These are phyloP conservation scores for Yamadazyma takamatsuzukensis DNA, from an alignment of 805 yeast species.

Conservation along the genomic window DNA sequence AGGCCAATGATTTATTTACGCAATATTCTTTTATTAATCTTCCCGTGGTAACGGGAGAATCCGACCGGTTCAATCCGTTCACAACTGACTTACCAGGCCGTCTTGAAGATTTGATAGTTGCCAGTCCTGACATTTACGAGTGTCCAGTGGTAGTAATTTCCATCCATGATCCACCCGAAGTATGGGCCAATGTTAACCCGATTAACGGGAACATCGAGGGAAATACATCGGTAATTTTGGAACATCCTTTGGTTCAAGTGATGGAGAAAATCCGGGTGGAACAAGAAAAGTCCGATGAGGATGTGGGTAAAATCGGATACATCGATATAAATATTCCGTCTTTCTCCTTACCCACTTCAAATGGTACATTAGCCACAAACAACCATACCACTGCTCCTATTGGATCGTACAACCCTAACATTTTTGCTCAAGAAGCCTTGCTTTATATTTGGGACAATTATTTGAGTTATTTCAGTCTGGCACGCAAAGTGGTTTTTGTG, in stretches of 20 bases:
- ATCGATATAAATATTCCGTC: constrained; percentile 83
- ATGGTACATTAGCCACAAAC: constrained; percentile 23
- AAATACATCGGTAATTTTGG: constrained; percentile 68
- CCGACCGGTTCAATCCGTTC: constrained; percentile 21
- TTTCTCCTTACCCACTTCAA: constrained; percentile 29
- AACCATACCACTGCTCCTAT: constrained; percentile 9
- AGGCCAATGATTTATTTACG: constrained; percentile 52
- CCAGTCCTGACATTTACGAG: constrained; percentile 67
- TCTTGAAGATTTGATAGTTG: constrained; percentile 60
- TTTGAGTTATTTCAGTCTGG: constrained; percentile 63
- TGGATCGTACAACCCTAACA: constrained; percentile 54
- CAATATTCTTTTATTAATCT: constrained; percentile 59
- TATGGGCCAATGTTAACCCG: constrained; percentile 86
- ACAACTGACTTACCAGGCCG: constrained; percentile 44
- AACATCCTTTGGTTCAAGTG: constrained; percentile 60
- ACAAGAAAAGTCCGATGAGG: constrained; percentile 15
- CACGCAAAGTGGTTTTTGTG: constrained; percentile 68
- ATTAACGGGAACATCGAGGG: constrained; percentile 74
- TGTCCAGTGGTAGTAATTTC: constrained; percentile 63
- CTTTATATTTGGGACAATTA: constrained; percentile 89
- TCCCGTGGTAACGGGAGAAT: constrained; percentile 47
- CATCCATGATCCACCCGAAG: constrained; percentile 87
- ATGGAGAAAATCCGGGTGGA: constrained; percentile 53
- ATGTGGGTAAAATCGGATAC: constrained; percentile 52
- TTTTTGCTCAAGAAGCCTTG: constrained; percentile 72